phyloP scores from a whole-genome alignment of 2,329 filamentous ascomycete genomes.

The Neofusicoccum kwambonambiense region DNA sequence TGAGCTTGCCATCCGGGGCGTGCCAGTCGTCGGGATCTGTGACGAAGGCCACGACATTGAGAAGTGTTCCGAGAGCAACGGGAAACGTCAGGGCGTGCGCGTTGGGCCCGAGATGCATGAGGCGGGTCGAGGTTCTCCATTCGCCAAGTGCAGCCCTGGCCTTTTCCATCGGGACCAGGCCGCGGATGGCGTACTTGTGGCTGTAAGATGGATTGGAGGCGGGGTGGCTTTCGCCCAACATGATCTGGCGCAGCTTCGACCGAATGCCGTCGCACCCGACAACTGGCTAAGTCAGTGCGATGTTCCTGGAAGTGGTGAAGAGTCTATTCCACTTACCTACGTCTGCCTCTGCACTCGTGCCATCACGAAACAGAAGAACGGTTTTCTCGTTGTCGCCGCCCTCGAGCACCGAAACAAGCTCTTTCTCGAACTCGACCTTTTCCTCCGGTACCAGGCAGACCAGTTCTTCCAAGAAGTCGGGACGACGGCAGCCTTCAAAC shows the following conservation, averaged over 20 bases:
- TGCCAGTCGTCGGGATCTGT: constrained; percentile 21
- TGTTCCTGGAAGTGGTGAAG: too few species aligned
- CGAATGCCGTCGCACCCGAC: constrained; percentile 12
- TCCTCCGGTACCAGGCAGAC: constrained; percentile 17
- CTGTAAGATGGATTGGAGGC: constrained; percentile 3
- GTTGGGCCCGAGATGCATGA: not conserved
- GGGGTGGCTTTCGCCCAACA: not conserved
- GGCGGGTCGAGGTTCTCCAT: not conserved
- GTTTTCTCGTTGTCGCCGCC: constrained; percentile 24
- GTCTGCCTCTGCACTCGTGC: constrained; percentile 28
- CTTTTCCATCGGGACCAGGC: constrained; percentile 3
- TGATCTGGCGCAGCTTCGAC: not conserved
- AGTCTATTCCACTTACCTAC: constrained; percentile 18
- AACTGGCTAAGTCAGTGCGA: too few species aligned
- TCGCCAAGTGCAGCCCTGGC: not conserved
- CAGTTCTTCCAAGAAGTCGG: constrained; percentile 21
- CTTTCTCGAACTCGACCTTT: constrained; percentile 18
- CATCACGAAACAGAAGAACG: constrained; percentile 36
- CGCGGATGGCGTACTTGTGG: constrained; percentile 13
- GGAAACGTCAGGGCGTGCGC: constrained; percentile 22
- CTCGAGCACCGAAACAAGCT: constrained; percentile 13
- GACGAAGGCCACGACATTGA: constrained; percentile 24
- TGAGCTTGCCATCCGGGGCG: constrained; percentile 4
- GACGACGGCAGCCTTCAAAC: constrained; percentile 19
- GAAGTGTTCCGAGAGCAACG: constrained; percentile 19